Evolutionary conservation across 352 stramenopile genomes (phyloP).

Genomic region (Globisporangium orthogonon): DNA sequence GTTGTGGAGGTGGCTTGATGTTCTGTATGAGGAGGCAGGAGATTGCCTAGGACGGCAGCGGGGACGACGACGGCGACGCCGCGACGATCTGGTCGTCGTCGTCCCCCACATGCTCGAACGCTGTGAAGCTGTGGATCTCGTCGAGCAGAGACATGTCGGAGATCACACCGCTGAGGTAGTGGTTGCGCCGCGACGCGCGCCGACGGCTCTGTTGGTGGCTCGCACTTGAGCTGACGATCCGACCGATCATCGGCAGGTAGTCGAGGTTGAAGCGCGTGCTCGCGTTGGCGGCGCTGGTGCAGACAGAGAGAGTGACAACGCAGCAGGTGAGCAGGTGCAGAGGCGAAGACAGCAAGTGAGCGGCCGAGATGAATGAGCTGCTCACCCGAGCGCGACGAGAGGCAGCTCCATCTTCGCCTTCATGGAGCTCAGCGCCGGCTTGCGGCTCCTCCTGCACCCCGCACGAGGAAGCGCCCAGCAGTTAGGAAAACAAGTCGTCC

Average conservation of each 20-base stretch:
- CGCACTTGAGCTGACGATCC: constrained; percentile 36
- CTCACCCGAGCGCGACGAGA: constrained; percentile 33
- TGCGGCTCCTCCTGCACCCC: constrained; percentile 10
- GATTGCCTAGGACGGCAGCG: constrained; percentile 10
- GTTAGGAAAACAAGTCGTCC: not conserved
- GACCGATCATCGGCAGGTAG: constrained; percentile 66
- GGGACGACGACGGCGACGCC: constrained; percentile 33
- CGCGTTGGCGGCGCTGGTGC: constrained; percentile 16
- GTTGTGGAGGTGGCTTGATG: not conserved
- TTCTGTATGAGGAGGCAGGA: not conserved
- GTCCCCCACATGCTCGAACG: constrained; percentile 18
- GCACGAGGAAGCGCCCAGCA: not conserved
- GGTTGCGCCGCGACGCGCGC: constrained; percentile 57
- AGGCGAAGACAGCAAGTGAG: not conserved
- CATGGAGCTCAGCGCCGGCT: constrained; percentile 3
- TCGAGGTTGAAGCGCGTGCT: constrained; percentile 46
- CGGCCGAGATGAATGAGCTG: not conserved
- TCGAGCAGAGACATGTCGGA: constrained; percentile 63
- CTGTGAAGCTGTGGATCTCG: constrained; percentile 42
- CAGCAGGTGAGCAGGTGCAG: constrained; percentile 5
- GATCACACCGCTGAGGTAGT: constrained; percentile 74
- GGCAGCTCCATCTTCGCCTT: constrained; percentile 47
- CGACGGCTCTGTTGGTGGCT: constrained; percentile 51
- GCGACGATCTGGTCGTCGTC: constrained; percentile 45
- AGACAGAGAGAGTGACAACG: not conserved